Evolutionary conservation across 2,329 filamentous ascomycete genomes (phyloP), one percentile per base, ranked within the genome.

Genomic region (Plenodomus lindquistii): DNA sequence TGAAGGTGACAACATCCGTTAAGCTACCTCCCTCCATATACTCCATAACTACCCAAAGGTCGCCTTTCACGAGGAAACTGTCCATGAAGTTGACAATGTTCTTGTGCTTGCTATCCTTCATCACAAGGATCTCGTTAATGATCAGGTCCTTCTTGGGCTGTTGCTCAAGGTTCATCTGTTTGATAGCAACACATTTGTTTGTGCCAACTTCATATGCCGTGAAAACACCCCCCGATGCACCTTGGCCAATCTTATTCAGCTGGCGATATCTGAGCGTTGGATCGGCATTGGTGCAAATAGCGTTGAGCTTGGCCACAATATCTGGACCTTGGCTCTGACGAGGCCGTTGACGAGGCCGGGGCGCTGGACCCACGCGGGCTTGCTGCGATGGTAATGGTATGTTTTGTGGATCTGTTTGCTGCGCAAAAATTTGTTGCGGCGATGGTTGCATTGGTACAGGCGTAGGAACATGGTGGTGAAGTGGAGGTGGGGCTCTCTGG

Each of bases 21-120:
- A 99, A 79, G 74, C 91, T 97, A 55, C 94, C 94, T 50, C 94
- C 94, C 73, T 99, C 93, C 94, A 99, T 99, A 67, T 93, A 99
- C 75, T 99, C 94, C 94, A 99, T 99, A 27, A 97, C 91, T 1
- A 99, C 94, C 94, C 94, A 99, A 22, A 99, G 78, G 72, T 97
- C 94, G 37, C 93, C 89, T 11, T 85, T 83, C 48, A 92, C 88
- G 10, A 99, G 80, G 72, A 92, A 97, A 71, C 92, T 97, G 77
- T 97, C 94, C 77, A 97, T 93, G 74, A 97, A 99, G 74, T 99
- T 99, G 75, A 99, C 94, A 74, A 99, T 96, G 71, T 97, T 97
- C 65, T 91, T 93, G 71, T 99, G 94, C 49, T 90, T 94, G 79
- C 92, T 97, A 66, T 97, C 94, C 77, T 95, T 96, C 94, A 99